A percentile compares a stretch with the other conserved stretches of the same genome.
phyloP scores from a whole-genome alignment of 495 filamentous ascomycete genomes.

The Peziza echinospora region DNA sequence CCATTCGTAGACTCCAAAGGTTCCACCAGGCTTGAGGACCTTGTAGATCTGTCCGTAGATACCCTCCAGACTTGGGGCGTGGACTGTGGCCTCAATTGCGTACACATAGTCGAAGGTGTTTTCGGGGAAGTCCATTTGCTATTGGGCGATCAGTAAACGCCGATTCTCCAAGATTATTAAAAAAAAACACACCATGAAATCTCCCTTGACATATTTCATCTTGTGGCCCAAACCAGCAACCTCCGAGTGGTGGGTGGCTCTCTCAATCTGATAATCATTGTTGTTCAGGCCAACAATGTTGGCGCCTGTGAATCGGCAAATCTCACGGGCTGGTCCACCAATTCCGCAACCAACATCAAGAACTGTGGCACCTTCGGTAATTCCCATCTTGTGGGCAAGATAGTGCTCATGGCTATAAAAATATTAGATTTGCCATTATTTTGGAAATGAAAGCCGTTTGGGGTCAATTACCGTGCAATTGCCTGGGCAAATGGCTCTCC shows the following conservation, averaged over 20 bases:
- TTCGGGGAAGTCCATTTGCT: slow-evolving; percentile 92
- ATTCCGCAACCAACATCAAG: slow-evolving; percentile 96
- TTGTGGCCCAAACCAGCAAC: slow-evolving; percentile 65
- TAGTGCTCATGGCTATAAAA: slow-evolving; percentile 75
- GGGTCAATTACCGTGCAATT: slow-evolving; percentile 32
- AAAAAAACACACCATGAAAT: slow-evolving; percentile 65
- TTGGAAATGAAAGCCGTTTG: neutral
- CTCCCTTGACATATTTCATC: slow-evolving; percentile 79
- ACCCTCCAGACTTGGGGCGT: slow-evolving; percentile 82
- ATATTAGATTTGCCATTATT: neutral
- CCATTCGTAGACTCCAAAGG: slow-evolving; percentile 98
- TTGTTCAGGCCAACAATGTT: slow-evolving; percentile 92
- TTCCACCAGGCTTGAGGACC: slow-evolving; percentile 86
- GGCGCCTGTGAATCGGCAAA: slow-evolving; percentile 78
- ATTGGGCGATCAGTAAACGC: no score
- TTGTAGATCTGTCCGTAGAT: slow-evolving; percentile 89
- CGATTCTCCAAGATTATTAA: no score
- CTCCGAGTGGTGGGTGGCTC: slow-evolving; percentile 64
- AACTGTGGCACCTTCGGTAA: slow-evolving; percentile 70
- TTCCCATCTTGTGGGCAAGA: slow-evolving; percentile 73
- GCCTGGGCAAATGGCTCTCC: slow-evolving; percentile 81
- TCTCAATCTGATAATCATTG: slow-evolving; percentile 98
- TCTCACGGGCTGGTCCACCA: slow-evolving; percentile 91
- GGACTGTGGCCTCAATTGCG: slow-evolving; percentile 92
- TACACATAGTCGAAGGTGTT: slow-evolving; percentile 91